These are phyloP conservation scores for Emmonsia crescens DNA, from an alignment of 2,329 filamentous ascomycete genomes.

Conservation along the genomic window DNA sequence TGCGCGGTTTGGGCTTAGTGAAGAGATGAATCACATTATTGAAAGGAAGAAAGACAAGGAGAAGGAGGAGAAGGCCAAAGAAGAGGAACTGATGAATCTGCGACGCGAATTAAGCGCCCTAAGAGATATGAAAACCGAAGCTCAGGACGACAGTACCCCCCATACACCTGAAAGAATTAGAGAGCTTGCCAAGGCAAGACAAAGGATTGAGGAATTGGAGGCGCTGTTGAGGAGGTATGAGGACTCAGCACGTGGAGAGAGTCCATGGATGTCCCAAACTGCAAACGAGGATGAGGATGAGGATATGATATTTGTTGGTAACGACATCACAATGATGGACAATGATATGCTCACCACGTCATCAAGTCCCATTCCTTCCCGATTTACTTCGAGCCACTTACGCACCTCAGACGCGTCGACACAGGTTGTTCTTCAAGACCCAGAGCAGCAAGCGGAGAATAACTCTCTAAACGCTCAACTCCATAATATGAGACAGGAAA, in stretches of 20 bases:
- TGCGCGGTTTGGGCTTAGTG: constrained; percentile 34
- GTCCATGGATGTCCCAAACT: neutral
- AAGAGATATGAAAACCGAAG: constrained; percentile 19
- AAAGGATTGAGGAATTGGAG: constrained; percentile 15
- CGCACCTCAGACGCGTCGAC: constrained; percentile 1
- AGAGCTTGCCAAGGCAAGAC: constrained; percentile 1
- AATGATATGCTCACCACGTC: constrained; percentile 1
- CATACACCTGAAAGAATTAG: constrained; percentile 17
- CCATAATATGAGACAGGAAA: constrained; percentile 30
- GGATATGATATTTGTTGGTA: constrained; percentile 16
- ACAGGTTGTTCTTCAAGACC: constrained; percentile 7
- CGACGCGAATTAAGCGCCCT: constrained; percentile 17
- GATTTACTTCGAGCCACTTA: neutral
- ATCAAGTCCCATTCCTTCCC: neutral
- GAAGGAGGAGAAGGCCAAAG: constrained; percentile 19
- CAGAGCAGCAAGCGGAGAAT: constrained; percentile 5
- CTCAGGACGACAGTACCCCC: constrained; percentile 4
- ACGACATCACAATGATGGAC: constrained; percentile 3
- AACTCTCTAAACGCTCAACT: constrained; percentile 26
- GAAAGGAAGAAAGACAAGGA: constrained; percentile 26
- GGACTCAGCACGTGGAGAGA: neutral
- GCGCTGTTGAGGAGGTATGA: constrained; percentile 3
- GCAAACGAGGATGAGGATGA: constrained; percentile 10
- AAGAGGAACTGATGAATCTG: constrained; percentile 20
- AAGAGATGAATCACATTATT: constrained; percentile 36